These are phyloP conservation scores for Talaromyces atroroseus DNA, from an alignment of 2,329 filamentous ascomycete species.

Conservation along the genomic window DNA sequence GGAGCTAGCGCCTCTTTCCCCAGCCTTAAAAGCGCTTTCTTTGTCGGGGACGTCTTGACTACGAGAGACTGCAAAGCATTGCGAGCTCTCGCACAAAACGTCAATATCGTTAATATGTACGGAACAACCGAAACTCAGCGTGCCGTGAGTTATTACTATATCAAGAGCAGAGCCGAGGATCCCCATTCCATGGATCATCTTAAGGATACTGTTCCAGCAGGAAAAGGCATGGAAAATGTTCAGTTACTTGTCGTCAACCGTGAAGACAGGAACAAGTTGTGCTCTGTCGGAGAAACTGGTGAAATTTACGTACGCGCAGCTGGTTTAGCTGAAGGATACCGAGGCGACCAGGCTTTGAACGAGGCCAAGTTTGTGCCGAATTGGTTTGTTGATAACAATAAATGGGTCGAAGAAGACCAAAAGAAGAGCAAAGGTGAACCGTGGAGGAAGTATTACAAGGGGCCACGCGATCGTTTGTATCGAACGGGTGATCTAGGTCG, in stretches of 20 bases:
- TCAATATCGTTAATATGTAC: conserved; percentile 77
- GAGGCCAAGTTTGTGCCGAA: conserved; percentile 73
- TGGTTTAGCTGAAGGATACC: conserved; percentile 78
- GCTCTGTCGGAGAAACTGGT: conserved; percentile 73
- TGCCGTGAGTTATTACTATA: conserved; percentile 75
- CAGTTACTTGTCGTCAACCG: conserved; percentile 80
- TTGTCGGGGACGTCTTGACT: conserved; percentile 85
- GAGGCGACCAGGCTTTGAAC: conserved; percentile 58
- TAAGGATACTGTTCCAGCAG: conserved; percentile 74
- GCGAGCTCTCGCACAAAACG: conserved; percentile 69
- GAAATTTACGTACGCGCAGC: conserved; percentile 79
- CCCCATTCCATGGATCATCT: conserved; percentile 51
- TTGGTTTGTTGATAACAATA: conserved; percentile 74
- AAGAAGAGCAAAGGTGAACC: conserved; percentile 54
- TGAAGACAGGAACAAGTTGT: conserved; percentile 61
- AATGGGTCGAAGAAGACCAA: conserved; percentile 61
- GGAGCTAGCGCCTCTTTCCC: conserved; percentile 74
- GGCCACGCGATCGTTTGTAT: conserved; percentile 81
- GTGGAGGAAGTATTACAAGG: conserved; percentile 74
- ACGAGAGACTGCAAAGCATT: conserved; percentile 73
- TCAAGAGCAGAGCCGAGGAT: conserved; percentile 58
- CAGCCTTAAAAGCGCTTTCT: conserved; percentile 72
- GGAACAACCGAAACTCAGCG: conserved; percentile 82
- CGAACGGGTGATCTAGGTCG: conserved; percentile 79
- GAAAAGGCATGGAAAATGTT: conserved; percentile 80